Percentiles rank a stretch among this genome's conserved stretches.
Evolutionary conservation across 345 rosid genomes (phyloP).

Genomic region (Noccaea bulbosa): DNA sequence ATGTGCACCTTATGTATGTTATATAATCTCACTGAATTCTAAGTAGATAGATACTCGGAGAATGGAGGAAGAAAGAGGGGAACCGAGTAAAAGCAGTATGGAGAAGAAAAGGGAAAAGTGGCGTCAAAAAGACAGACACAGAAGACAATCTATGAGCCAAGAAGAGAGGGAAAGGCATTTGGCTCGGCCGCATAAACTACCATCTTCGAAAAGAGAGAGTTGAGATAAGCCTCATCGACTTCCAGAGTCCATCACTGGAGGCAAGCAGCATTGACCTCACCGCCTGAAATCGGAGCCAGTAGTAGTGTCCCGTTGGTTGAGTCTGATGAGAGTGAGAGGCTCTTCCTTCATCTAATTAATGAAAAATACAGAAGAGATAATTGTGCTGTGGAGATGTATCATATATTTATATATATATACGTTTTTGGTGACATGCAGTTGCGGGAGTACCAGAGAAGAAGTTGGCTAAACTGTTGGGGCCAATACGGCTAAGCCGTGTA

Average conservation of each 20-base stretch:
- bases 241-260: slow-evolving; percentile 39
- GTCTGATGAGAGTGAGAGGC: slow-evolving; percentile 51
- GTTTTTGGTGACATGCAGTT: no score
- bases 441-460: no score
- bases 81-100: slow-evolving; percentile 51
- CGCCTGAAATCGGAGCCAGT: slow-evolving; percentile 45
- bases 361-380: not conserved
- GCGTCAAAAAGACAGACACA: slow-evolving; percentile 78
- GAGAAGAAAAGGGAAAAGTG: slow-evolving; percentile 87
- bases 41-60: no score
- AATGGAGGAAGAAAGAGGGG: slow-evolving; percentile 45
- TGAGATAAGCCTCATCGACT: slow-evolving; percentile 47
- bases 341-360: not conserved
- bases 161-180: slow-evolving; percentile 91
- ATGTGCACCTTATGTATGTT: no score
- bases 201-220: slow-evolving; percentile 77
- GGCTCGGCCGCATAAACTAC: slow-evolving; percentile 85
- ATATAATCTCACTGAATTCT: not conserved
- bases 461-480: no score
- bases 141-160: slow-evolving; percentile 86
- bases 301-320: slow-evolving; percentile 32
- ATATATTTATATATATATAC: no score
- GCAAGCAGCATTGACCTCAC: slow-evolving; percentile 31
- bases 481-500: no score
- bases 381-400: no score